phyloP scores from a whole-genome alignment of 2,329 filamentous ascomycete species.

The Pleurostoma richardsiae region DNA sequence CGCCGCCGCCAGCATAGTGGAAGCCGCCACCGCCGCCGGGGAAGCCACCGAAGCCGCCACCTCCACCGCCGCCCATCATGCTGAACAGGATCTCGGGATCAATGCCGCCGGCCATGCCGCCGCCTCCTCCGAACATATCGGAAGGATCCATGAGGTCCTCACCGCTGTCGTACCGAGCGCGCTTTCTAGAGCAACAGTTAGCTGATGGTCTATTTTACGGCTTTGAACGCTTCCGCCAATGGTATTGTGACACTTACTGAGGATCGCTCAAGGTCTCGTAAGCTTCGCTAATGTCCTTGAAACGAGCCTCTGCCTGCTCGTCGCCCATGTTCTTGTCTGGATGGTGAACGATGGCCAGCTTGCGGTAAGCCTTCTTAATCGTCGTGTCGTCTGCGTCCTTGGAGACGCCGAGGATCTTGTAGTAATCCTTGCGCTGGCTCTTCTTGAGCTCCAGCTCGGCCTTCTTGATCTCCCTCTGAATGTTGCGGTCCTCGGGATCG shows the following conservation, averaged over 20 bases:
- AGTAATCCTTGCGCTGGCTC: slow-evolving; percentile 95
- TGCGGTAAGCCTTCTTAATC: slow-evolving; percentile 96
- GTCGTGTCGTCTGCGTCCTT: slow-evolving; percentile 80
- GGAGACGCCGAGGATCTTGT: slow-evolving; percentile 87
- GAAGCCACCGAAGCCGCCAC: slow-evolving; percentile 49
- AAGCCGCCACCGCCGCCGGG: slow-evolving; percentile 47
- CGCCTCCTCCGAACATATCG: slow-evolving; percentile 71
- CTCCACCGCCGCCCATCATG: slow-evolving; percentile 70
- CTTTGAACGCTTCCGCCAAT: neutral
- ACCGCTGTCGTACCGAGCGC: slow-evolving; percentile 84
- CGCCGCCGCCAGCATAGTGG: slow-evolving; percentile 38
- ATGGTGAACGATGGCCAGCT: slow-evolving; percentile 88
- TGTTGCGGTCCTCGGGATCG: slow-evolving; percentile 74
- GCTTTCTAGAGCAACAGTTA: slow-evolving; percentile 59
- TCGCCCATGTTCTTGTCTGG: slow-evolving; percentile 97
- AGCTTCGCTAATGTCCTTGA: slow-evolving; percentile 97
- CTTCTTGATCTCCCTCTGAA: slow-evolving; percentile 79
- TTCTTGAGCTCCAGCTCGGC: slow-evolving; percentile 97
- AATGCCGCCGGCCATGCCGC: slow-evolving; percentile 62
- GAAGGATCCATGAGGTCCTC: slow-evolving; percentile 84
- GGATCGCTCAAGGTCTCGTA: slow-evolving; percentile 94
- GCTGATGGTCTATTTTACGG: slow-evolving; percentile 7
- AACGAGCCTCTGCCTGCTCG: slow-evolving; percentile 76
- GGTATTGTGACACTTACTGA: slow-evolving; percentile 54
- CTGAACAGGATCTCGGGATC: slow-evolving; percentile 76